phyloP scores from a whole-genome alignment of 129 eudicot genomes.

The Escallonia rubra region DNA sequence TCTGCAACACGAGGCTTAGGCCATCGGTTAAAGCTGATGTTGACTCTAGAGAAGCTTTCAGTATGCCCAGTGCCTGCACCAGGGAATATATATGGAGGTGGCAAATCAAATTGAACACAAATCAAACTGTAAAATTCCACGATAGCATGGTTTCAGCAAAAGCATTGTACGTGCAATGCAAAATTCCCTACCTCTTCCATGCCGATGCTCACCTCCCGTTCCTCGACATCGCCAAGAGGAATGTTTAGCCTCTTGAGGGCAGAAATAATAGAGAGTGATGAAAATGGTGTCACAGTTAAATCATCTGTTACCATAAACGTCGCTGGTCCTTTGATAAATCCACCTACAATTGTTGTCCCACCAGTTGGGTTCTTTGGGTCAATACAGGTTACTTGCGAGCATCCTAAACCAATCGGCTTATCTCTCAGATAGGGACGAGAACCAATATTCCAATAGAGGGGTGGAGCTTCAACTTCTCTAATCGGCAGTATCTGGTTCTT shows the following conservation, averaged over 20 bases:
- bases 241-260: constrained; percentile 17
- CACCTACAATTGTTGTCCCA: not conserved
- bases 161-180: too few species aligned
- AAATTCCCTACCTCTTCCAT: constrained; percentile 25
- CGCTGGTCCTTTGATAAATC: not conserved
- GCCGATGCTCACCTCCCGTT: constrained; percentile 29
- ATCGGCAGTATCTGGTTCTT: constrained; percentile 1
- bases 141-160: too few species aligned
- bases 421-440: too few species aligned
- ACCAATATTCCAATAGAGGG: too few species aligned
- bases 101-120: too few species aligned
- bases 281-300: constrained; percentile 18
- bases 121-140: too few species aligned
- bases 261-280: constrained; percentile 18
- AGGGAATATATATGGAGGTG: too few species aligned
- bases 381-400: not conserved
- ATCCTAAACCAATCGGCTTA: not conserved
- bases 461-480: not conserved
- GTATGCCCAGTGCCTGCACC: not conserved
- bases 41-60: not conserved
- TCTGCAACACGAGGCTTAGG: not conserved
- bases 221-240: constrained; percentile 30
- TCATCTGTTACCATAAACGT: constrained; percentile 28
- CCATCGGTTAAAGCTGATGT: not conserved
- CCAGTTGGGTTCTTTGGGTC: constrained; percentile 2